Percentiles rank a stretch among this genome's conserved stretches.
These are phyloP conservation scores for Trichomonas vaginalis DNA, from an alignment of 208 protist genomes.

Conservation along the genomic window DNA sequence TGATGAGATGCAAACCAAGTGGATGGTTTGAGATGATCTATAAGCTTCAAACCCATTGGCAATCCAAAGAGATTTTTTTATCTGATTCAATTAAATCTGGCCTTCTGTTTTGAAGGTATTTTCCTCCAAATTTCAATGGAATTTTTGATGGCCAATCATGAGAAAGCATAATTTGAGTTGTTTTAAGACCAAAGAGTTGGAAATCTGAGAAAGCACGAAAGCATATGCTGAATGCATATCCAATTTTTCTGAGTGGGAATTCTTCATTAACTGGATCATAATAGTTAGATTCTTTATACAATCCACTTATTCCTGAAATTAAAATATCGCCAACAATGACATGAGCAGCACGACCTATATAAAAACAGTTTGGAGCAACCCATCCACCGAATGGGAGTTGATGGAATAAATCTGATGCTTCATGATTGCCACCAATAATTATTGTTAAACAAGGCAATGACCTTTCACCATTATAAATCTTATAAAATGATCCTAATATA, in stretches of 20 bases:
- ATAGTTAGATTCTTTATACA: not conserved
- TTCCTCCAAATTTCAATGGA: not conserved
- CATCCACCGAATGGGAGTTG: not conserved
- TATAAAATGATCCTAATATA: not conserved
- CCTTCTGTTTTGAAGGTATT: not conserved
- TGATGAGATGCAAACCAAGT: not conserved
- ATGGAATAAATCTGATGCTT: not conserved
- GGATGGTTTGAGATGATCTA: not conserved
- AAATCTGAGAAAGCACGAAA: constrained; percentile 8
- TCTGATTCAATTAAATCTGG: not conserved
- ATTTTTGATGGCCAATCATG: not conserved
- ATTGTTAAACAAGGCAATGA: not conserved
- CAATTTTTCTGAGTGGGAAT: not conserved
- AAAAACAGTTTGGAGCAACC: not conserved
- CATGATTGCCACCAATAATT: not conserved
- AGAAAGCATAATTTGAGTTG: not conserved
- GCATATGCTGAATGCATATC: no score
- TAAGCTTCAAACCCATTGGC: not conserved
- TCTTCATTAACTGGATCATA: not conserved
- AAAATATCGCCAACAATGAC: not conserved
- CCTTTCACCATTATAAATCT: not conserved
- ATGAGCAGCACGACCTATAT: not conserved
- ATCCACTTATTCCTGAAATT: not conserved
- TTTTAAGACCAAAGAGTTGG: not conserved
- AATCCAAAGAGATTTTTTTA: not conserved